A percentile compares a stretch with the other conserved stretches of the same genome.
These are phyloP conservation scores for Chytriomyces sp. DNA, from an alignment of 192 early-diverging fungal species.

Conservation along the genomic window DNA sequence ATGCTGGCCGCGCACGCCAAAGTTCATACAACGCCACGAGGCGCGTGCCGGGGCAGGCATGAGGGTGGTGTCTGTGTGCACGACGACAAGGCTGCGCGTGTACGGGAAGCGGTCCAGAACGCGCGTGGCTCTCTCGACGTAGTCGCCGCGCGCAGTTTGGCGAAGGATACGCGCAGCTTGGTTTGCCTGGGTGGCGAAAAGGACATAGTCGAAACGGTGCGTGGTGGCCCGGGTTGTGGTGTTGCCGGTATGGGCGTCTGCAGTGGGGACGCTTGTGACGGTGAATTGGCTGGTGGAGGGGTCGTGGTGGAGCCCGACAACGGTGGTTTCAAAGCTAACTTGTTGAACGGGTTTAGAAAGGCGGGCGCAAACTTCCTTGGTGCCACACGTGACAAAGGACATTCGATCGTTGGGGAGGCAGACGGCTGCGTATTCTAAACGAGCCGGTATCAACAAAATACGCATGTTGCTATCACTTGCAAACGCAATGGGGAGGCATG, in stretches of 20 bases:
- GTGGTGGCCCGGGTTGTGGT: slow-evolving; percentile 15
- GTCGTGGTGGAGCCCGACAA: slow-evolving; percentile 32
- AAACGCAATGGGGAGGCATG: slow-evolving; percentile 6
- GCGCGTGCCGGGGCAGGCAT: slow-evolving; percentile 38
- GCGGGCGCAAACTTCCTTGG: slow-evolving; percentile 41
- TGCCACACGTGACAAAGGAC: slow-evolving; percentile 49
- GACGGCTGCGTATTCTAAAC: slow-evolving; percentile 41
- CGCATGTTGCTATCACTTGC: neutral
- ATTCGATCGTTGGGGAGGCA: slow-evolving; percentile 49
- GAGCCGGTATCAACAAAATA: slow-evolving; percentile 16
- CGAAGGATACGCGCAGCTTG: slow-evolving; percentile 44
- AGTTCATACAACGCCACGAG: slow-evolving; percentile 54
- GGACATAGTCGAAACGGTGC: slow-evolving; percentile 45
- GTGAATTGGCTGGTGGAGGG: slow-evolving; percentile 15
- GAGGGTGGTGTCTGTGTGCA: slow-evolving; percentile 51
- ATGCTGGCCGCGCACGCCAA: slow-evolving; percentile 33
- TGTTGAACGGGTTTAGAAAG: slow-evolving; percentile 40
- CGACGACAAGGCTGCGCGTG: slow-evolving; percentile 45
- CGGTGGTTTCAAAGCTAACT: slow-evolving; percentile 31
- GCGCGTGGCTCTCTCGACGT: neutral
- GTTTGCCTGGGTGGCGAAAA: slow-evolving; percentile 58
- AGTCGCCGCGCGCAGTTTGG: neutral
- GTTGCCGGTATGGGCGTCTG: slow-evolving; percentile 5
- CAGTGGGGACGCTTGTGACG: slow-evolving; percentile 12
- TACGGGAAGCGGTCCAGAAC: slow-evolving; percentile 46